A percentile compares a stretch with the other conserved stretches of the same genome.
Conservation (phyloP, 192 early-diverging fungal genomes). For the Dimargaris verticillata region DNA sequence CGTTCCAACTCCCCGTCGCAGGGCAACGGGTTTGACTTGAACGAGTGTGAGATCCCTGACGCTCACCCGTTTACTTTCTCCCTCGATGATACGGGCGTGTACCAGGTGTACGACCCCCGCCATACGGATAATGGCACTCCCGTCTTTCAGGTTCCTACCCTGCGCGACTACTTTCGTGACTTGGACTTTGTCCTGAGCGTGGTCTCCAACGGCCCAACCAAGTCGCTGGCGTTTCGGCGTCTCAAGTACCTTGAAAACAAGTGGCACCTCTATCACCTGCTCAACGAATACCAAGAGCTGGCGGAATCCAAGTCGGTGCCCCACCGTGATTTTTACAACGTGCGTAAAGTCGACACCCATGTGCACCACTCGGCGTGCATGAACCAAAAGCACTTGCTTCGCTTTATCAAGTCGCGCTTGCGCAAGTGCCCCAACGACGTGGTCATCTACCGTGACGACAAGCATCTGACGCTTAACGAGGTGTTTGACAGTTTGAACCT, state of each 20-base stretch:
- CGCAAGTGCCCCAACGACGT: conserved; percentile 52
- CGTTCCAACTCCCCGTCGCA: neutral
- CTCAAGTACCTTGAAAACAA: conserved; percentile 80
- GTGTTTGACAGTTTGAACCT: conserved; percentile 83
- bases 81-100: conserved; percentile 44
- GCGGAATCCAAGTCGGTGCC: conserved; percentile 83
- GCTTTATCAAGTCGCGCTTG: conserved; percentile 88
- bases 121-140: conserved; percentile 8
- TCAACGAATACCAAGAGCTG: conserved; percentile 90
- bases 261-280: conserved; percentile 80
- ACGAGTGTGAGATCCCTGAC: conserved; percentile 25
- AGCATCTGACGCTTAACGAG: conserved; percentile 58
- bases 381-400: conserved; percentile 91
- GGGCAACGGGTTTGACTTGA: conserved; percentile 26
- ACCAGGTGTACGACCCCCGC: conserved; percentile 28
- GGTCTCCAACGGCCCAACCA: conserved; percentile 78
- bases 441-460: conserved; percentile 74
- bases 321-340: conserved; percentile 93
- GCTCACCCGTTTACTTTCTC: conserved; percentile 22
- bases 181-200: conserved; percentile 59
- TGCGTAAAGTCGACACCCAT: conserved; percentile 95
- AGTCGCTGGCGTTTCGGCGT: conserved; percentile 79
- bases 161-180: conserved; percentile 75
- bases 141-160: conserved; percentile 39
- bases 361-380: conserved; percentile 85